phyloP scores from a whole-genome alignment of 495 filamentous ascomycete species.

The Bathelium albidoporum region DNA sequence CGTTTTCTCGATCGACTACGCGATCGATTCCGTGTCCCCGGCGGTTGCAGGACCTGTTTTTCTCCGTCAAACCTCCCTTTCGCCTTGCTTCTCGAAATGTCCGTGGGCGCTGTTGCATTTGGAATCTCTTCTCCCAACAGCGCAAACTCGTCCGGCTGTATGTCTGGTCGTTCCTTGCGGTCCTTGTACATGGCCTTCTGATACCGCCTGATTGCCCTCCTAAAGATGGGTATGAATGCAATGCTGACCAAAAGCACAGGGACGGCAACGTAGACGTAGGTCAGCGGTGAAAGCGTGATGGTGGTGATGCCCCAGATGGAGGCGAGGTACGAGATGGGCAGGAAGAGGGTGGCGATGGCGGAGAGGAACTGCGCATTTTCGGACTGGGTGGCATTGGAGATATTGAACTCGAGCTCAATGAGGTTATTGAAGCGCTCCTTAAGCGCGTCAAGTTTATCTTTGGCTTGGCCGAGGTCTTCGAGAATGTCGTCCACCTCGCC shows the following conservation, averaged over 20 bases:
- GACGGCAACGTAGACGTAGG: conserved; percentile 17
- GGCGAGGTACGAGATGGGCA: conserved; percentile 20
- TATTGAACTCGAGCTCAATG: conserved; percentile 23
- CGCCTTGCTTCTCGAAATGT: not conserved
- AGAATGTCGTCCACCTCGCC: conserved; percentile 17
- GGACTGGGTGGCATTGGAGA: conserved; percentile 17
- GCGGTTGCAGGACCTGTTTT: not conserved
- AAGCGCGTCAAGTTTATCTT: conserved; percentile 13
- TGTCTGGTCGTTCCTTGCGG: conserved; percentile 4
- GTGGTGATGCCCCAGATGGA: conserved; percentile 19
- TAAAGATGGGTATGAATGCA: conserved; percentile 11
- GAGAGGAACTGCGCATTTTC: conserved; percentile 15
- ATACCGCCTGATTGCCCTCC: conserved; percentile 4
- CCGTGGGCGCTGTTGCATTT: not conserved
- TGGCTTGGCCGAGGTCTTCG: conserved; percentile 19
- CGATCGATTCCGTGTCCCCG: not conserved
- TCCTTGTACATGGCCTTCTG: conserved; percentile 14
- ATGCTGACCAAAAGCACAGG: conserved; percentile 12
- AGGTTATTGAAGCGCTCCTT: conserved; percentile 24
- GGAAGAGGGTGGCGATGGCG: conserved; percentile 21
- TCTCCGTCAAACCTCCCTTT: not conserved
- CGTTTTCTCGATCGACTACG: not conserved
- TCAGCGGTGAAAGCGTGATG: conserved; percentile 12
- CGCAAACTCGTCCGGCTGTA: conserved; percentile 17
- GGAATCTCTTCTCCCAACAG: conserved; percentile 22